Conservation (phyloP, 2,329 filamentous ascomycete genomes). For the Apiospora kogelbergensis region DNA sequence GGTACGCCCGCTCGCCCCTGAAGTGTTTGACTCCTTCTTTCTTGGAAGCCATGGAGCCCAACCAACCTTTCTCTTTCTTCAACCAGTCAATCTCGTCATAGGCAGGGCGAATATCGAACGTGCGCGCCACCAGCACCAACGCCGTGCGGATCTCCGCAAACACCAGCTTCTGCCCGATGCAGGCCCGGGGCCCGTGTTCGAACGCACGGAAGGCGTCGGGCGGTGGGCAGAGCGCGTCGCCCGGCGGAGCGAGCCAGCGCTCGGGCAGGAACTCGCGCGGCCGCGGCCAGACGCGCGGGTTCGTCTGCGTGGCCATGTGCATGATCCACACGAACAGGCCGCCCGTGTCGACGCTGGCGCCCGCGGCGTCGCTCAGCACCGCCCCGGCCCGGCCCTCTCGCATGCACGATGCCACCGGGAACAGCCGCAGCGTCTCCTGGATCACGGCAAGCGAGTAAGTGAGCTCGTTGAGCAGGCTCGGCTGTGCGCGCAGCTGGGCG, state of each 20-base stretch:
- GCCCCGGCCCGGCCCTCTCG: neutral
- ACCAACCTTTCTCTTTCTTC: no score
- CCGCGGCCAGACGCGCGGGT: slow-evolving; percentile 14
- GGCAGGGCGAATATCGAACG: slow-evolving; percentile 12
- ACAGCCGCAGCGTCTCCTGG: no score
- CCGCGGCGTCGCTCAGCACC: slow-evolving; percentile 9
- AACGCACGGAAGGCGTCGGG: slow-evolving; percentile 14
- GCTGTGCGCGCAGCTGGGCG: neutral
- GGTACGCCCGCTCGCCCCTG: no score
- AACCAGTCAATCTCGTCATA: slow-evolving; percentile 13
- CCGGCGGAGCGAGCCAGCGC: neutral
- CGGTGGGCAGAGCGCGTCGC: neutral
- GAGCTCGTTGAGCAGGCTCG: neutral
- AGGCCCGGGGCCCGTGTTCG: slow-evolving; percentile 17
- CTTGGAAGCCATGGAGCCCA: no score
- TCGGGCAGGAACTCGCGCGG: slow-evolving; percentile 16
- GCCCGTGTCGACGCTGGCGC: neutral
- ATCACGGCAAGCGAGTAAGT: neutral
- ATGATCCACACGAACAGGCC: slow-evolving; percentile 7
- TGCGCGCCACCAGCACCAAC: slow-evolving; percentile 8
- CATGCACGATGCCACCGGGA: no score
- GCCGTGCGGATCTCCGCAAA: neutral
- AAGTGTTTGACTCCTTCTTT: no score
- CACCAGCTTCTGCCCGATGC: slow-evolving; percentile 16
- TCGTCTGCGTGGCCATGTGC: slow-evolving; percentile 13